Evolutionary conservation across 2,329 filamentous ascomycete species (phyloP).

Genomic region (Aspergillus ochraceus): DNA sequence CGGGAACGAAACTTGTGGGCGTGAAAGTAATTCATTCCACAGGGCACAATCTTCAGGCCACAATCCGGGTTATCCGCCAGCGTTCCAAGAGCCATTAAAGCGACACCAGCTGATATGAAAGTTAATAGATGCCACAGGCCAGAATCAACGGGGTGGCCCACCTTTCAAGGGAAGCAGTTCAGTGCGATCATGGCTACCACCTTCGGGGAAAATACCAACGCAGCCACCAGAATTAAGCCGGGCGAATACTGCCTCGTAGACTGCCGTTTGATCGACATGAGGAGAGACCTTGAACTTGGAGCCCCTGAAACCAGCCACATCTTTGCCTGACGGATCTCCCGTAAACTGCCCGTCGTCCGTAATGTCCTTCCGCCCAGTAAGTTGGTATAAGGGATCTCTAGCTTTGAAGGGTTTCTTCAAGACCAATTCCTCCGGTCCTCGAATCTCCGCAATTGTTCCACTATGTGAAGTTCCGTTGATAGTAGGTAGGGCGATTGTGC

Average conservation of each 20-base stretch:
- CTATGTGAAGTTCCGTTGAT: constrained; percentile 78
- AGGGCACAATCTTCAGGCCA: constrained; percentile 90
- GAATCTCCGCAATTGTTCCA: constrained; percentile 78
- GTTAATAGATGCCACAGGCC: constrained; percentile 8
- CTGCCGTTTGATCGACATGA: constrained; percentile 88
- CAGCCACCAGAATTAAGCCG: constrained; percentile 80
- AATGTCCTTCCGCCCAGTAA: constrained; percentile 77
- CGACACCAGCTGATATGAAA: constrained; percentile 70
- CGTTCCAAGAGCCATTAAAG: constrained; percentile 94
- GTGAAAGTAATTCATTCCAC: constrained; percentile 99
- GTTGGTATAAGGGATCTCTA: constrained; percentile 70
- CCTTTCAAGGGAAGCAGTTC: constrained; percentile 86
- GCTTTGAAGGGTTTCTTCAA: constrained; percentile 87
- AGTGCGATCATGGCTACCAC: constrained; percentile 91
- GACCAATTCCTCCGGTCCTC: constrained; percentile 75
- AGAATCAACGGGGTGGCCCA: constrained; percentile 25
- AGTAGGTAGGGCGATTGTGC: constrained; percentile 82
- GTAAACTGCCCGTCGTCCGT: constrained; percentile 65
- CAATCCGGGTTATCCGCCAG: constrained; percentile 82
- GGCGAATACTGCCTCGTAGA: constrained; percentile 90
- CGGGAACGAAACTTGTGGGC: constrained; percentile 97
- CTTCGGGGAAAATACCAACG: constrained; percentile 95
- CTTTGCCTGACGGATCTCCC: constrained; percentile 53
- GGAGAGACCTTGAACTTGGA: constrained; percentile 85
- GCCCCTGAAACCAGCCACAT: constrained; percentile 65